phyloP scores from a whole-genome alignment of 2,329 filamentous ascomycete genomes.

The Bipolaris oryzae region DNA sequence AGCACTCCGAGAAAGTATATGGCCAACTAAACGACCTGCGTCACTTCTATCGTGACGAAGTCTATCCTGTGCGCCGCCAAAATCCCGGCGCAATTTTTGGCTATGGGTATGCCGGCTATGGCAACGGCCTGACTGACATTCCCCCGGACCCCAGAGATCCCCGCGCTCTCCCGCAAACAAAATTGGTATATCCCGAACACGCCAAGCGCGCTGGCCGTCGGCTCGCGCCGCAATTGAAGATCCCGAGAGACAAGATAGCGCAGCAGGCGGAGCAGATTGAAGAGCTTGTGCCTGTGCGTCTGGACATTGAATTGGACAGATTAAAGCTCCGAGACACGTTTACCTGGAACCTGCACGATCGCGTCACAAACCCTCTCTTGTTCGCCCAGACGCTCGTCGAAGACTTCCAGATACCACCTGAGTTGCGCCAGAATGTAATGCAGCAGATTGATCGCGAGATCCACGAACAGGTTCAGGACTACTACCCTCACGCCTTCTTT shows the following conservation, averaged over 20 bases:
- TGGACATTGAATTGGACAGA: slow-evolving; percentile 96
- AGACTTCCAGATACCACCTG: slow-evolving; percentile 77
- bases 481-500: slow-evolving; percentile 88
- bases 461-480: slow-evolving; percentile 88
- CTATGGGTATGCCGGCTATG: slow-evolving; percentile 83
- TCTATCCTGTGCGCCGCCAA: slow-evolving; percentile 65
- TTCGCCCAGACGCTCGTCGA: slow-evolving; percentile 92
- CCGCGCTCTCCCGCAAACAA: slow-evolving; percentile 53
- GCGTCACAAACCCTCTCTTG: slow-evolving; percentile 75
- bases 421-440: slow-evolving; percentile 61
- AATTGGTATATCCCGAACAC: slow-evolving; percentile 78
- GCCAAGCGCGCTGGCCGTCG: slow-evolving; percentile 78
- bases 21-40: slow-evolving; percentile 52
- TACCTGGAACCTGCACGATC: slow-evolving; percentile 97
- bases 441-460: slow-evolving; percentile 77
- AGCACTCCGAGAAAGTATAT: slow-evolving; percentile 68
- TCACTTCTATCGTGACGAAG: slow-evolving; percentile 36
- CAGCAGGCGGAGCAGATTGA: slow-evolving; percentile 94
- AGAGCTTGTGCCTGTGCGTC: slow-evolving; percentile 85
- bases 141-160: slow-evolving; percentile 51
- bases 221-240: slow-evolving; percentile 73
- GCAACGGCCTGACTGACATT: slow-evolving; percentile 78
- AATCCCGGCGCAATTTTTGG: slow-evolving; percentile 67
- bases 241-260: slow-evolving; percentile 75
- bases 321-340: slow-evolving; percentile 96